Conservation (phyloP, 2,329 filamentous ascomycete genomes). For the Rosellinia necatrix region DNA sequence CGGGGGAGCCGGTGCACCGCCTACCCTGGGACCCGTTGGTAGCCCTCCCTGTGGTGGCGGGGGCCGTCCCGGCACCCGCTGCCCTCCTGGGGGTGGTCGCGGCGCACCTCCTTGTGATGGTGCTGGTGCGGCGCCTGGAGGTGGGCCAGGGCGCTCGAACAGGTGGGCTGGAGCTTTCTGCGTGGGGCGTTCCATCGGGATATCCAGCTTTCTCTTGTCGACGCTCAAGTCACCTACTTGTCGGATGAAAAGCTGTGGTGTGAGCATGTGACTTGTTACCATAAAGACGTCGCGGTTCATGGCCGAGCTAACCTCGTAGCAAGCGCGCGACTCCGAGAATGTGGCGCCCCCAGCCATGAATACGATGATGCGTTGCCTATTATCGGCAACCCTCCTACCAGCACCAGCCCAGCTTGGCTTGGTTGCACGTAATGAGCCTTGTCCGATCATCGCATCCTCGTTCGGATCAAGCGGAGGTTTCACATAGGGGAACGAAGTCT, state of each 20-base stretch:
- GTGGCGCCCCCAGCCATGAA: conserved; percentile 97
- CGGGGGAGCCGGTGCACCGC: conserved; percentile 48
- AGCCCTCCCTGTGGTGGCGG: conserved; percentile 41
- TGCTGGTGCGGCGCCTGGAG: conserved; percentile 41
- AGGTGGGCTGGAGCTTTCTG: conserved; percentile 85
- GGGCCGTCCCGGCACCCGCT: conserved; percentile 38
- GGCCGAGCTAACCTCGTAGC: conserved; percentile 80
- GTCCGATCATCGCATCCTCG: conserved; percentile 60
- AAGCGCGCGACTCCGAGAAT: conserved; percentile 85
- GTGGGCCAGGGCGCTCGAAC: conserved; percentile 70
- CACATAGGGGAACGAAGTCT: conserved; percentile 70
- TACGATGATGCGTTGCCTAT: conserved; percentile 86
- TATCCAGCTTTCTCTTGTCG: conserved; percentile 74
- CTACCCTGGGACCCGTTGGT: conserved; percentile 42
- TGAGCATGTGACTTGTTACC: conserved; percentile 90
- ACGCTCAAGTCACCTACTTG: conserved; percentile 81
- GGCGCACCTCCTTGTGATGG: conserved; percentile 34
- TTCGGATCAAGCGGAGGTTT: conserved; percentile 70
- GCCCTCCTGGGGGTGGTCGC: conserved; percentile 36
- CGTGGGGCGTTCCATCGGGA: conserved; percentile 80
- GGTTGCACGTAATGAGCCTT: conserved; percentile 83
- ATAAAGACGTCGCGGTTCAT: conserved; percentile 84
- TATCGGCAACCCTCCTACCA: conserved; percentile 74
- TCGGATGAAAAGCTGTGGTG: conserved; percentile 78
- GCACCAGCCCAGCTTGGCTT: conserved; percentile 95